These are phyloP conservation scores for Tetradesmus obliquus DNA, from an alignment of 139 green algal genomes.

Conservation along the genomic window DNA sequence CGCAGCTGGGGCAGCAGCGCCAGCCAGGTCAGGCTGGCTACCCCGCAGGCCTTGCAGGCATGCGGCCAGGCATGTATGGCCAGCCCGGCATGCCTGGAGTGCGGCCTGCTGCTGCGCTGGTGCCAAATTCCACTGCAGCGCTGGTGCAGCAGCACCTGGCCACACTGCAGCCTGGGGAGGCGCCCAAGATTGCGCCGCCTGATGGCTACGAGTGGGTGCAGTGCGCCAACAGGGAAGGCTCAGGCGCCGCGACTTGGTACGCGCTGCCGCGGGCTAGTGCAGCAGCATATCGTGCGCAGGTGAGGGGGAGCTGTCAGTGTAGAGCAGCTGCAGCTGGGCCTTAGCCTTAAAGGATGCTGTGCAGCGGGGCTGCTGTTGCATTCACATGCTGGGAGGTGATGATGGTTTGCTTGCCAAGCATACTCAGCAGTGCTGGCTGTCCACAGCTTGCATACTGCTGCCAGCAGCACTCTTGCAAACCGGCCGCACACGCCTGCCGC, in stretches of 20 bases:
- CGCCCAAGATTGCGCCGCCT: background rate
- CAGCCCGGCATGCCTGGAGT: background rate
- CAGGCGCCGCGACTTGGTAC: conserved; percentile 1
- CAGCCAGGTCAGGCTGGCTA: background rate
- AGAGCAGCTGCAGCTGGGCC: background rate
- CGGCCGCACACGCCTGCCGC: too few species aligned
- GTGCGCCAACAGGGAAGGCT: conserved; percentile 4
- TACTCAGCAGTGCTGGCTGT: too few species aligned
- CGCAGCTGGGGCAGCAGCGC: background rate
- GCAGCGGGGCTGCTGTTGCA: too few species aligned
- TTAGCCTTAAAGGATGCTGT: background rate
- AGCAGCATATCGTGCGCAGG: background rate
- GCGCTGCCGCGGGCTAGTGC: background rate
- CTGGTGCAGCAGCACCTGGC: background rate
- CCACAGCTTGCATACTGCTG: too few species aligned
- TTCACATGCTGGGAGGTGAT: too few species aligned
- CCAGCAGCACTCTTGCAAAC: too few species aligned
- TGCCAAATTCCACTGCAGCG: background rate
- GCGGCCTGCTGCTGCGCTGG: background rate
- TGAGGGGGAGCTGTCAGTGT: background rate
- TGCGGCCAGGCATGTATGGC: background rate
- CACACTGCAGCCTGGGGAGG: background rate
- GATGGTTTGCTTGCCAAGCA: too few species aligned
- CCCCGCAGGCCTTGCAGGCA: background rate
- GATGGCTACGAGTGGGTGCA: conserved; percentile 27